Evolutionary conservation across 2,329 filamentous ascomycete species (phyloP), one percentile per base, ranked within the genome.

Genomic region (Beauveria sp.): DNA sequence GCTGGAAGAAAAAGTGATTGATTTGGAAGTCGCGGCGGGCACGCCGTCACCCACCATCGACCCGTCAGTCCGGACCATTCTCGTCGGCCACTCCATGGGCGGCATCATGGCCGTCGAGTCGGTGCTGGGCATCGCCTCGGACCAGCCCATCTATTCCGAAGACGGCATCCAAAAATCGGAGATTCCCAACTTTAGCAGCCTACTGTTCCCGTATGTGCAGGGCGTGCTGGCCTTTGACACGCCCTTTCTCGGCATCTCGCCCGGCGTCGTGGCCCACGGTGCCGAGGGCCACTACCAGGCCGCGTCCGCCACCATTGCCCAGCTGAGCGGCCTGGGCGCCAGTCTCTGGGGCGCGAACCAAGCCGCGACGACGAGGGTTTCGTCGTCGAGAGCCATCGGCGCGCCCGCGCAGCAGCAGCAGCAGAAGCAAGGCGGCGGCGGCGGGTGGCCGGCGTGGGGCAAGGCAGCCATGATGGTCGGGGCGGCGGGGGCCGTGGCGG

Each of bases 21-120:
- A 98, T 73, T 80, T 97, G 69, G 93, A 99, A 76, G 93, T 97
- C 62, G 86, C 83, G 31, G 89, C 90, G 67, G 81, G 82, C 51
- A 93, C 91, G 0, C 84, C 90, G 1, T 93, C 89, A 5, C 93
- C 93, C 0, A 96, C 90, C 0, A 83, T 96, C 65, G 91, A 96
- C 64, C 91, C 92, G 5, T 91, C 88, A 0, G 91, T 96, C 22
- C 88, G 87, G 69, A 88, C 89, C 31, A 82, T 96, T 52, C 83
- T 97, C 18, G 79, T 96, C 62, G 93, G 93, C 26, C 93, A 97
- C 73, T 93, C 89, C 9, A 97, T 89, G 90, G 90, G 90, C 67
- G 95, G 95, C 68, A 97, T 98, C 69, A 92, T 98, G 52, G 93
- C 91, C 12, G 93, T 92, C 40, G 95, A 98, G 72, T 89, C 91